These are phyloP conservation scores for Xylaria sp. DNA, from an alignment of 2,329 filamentous ascomycete genomes.

Conservation along the genomic window DNA sequence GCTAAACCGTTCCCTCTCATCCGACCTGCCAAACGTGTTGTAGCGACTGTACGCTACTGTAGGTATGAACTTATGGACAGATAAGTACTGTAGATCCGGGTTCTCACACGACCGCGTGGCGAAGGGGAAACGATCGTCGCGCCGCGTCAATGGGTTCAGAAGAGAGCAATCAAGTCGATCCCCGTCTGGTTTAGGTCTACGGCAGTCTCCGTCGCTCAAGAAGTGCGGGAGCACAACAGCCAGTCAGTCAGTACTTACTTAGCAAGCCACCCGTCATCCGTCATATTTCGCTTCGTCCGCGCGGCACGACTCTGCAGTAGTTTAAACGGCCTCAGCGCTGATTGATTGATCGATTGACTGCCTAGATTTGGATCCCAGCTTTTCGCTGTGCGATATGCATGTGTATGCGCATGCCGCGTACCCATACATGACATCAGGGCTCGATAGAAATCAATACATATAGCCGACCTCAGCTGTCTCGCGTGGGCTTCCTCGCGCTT, in stretches of 20 bases:
- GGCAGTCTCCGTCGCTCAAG: neutral
- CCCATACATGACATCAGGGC: neutral
- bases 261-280: slow-evolving; percentile 9
- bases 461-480: neutral
- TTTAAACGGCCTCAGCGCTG: neutral
- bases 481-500: neutral
- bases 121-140: neutral
- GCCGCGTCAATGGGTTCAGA: neutral
- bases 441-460: slow-evolving; percentile 5
- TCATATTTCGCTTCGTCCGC: slow-evolving; percentile 6
- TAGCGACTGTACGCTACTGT: too few relatives aligned
- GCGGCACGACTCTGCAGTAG: too few relatives aligned
- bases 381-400: slow-evolving; percentile 24
- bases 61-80: too few relatives aligned
- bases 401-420: too few relatives aligned
- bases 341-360: too few relatives aligned
- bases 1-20: slow-evolving; percentile 5
- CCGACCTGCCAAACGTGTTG: too few relatives aligned
- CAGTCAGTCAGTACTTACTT: too few relatives aligned
- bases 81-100: neutral
- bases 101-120: slow-evolving; percentile 5
- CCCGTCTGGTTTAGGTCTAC: neutral
- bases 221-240: slow-evolving; percentile 14
- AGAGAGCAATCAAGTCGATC: too few relatives aligned
- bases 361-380: too few relatives aligned